Percentiles rank a stretch among this genome's conserved stretches.
These are phyloP conservation scores for Cryptosporidium sp. DNA, from an alignment of 169 alveolate genomes.

Conservation along the genomic window DNA sequence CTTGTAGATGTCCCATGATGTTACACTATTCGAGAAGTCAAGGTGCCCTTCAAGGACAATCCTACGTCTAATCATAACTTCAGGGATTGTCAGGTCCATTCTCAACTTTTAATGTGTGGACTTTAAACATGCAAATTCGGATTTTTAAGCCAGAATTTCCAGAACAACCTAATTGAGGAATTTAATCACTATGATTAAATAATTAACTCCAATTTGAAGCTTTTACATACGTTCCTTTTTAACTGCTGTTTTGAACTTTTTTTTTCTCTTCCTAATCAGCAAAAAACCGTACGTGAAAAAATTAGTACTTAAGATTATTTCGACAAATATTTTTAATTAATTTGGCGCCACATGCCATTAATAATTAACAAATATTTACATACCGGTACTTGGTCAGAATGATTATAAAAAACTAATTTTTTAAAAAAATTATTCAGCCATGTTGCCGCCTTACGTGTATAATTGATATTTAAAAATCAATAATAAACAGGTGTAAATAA, in stretches of 20 bases:
- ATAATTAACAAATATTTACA: constrained; percentile 1
- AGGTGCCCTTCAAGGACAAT: constrained; percentile 55
- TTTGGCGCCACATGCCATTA: background rate
- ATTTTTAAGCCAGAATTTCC: background rate
- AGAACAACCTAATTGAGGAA: background rate
- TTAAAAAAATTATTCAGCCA: no score
- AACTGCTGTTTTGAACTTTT: background rate
- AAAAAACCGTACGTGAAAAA: no score
- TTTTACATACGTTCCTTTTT: background rate
- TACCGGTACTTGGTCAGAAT: constrained; percentile 4
- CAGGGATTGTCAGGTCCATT: constrained; percentile 50
- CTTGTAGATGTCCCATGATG: constrained; percentile 62
- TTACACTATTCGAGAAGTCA: constrained; percentile 48
- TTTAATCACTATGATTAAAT: no score
- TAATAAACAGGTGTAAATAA: background rate
- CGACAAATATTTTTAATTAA: background rate
- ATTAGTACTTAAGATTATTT: background rate
- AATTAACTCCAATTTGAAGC: no score
- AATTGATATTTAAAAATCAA: background rate
- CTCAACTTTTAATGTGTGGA: background rate
- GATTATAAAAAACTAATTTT: background rate
- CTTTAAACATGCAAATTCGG: background rate
- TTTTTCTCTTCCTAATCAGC: no score
- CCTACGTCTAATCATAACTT: constrained; percentile 35
- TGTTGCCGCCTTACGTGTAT: constrained; percentile 22